Conservation (phyloP, 2,329 filamentous ascomycete genomes). For the Pseudogymnoascus pannorum region DNA sequence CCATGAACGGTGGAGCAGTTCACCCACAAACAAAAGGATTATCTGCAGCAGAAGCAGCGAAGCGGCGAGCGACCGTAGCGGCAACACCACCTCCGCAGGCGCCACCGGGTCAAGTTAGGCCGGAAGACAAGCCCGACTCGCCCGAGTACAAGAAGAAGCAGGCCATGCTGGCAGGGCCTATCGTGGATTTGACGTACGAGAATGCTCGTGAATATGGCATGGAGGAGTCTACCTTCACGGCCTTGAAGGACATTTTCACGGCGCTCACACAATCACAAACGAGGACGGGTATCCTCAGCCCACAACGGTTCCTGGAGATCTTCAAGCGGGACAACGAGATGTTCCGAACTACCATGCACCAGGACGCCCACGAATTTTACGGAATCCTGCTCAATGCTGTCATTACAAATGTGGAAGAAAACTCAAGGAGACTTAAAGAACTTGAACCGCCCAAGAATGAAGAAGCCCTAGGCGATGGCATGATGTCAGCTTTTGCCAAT, state of each 20-base stretch:
- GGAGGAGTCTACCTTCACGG: conserved; percentile 91
- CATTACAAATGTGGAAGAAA: conserved; percentile 87
- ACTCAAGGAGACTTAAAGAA: conserved; percentile 58
- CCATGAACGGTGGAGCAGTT: conserved; percentile 41
- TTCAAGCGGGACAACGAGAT: conserved; percentile 93
- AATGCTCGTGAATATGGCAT: conserved; percentile 78
- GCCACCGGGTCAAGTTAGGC: conserved; percentile 42
- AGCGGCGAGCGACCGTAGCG: conserved; percentile 48
- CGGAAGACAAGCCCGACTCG: conserved; percentile 89
- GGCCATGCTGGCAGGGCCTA: conserved; percentile 78
- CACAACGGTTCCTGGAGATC: conserved; percentile 87
- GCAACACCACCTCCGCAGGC: conserved; percentile 47
- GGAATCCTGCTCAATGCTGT: conserved; percentile 94
- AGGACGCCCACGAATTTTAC: conserved; percentile 96
- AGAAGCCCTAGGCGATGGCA: conserved; percentile 39
- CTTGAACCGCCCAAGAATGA: conserved; percentile 36
- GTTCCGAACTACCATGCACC: conserved; percentile 95
- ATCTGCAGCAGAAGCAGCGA: conserved; percentile 48
- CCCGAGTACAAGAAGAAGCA: conserved; percentile 98
- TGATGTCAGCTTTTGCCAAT: conserved; percentile 39
- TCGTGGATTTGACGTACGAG: conserved; percentile 77
- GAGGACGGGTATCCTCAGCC: conserved; percentile 83
- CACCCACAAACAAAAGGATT: conserved; percentile 46
- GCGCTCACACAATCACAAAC: conserved; percentile 74
- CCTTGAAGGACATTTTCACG: conserved; percentile 92